Evolutionary conservation across 2,329 filamentous ascomycete genomes (phyloP), one percentile per base, ranked within the genome.

Genomic region (Cladosporium sp.): DNA sequence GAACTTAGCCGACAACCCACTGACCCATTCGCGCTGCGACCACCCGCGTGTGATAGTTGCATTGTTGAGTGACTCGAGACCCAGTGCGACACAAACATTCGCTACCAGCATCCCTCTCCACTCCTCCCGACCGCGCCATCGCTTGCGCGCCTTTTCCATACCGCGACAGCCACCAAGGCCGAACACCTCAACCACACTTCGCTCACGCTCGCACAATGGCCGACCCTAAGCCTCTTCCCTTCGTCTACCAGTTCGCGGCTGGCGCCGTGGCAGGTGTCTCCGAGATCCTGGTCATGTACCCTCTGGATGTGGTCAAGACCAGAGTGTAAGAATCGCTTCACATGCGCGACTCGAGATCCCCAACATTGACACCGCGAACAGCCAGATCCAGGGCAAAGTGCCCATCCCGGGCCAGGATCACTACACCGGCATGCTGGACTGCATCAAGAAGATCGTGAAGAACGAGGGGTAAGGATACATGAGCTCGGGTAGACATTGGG

Each of bases 361-460:
- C 28, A 10, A 32, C 33, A 22, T 33, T 53, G 45, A 46, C 43
- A 32, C 37, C 16, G 22, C 22, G 28, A 59, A 63, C 63, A 67
- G 68, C 56, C 57, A 59, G 58, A 58, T 56, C 57, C 65, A 95
- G 88, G 86, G 85, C 65, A 80, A 77, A 61, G 63, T 65, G 14
- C 61, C 66, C 9, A 82, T 78, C 41, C 75, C 78, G 18, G 89
- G 89, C 55, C 85, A 85, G 60, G 93, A 97, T 65, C 77, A 81
- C 63, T 97, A 98, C 81, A 95, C 83, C 76, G 89, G 93, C 79
- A 98, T 97, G 90, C 68, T 96, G 55, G 93, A 98, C 74, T 97
- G 92, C 79, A 95, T 98, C 79, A 80, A 83, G 68, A 98, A 98
- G 82, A 98, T 98, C 67, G 83, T 98, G 71, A 86, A 83, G 74